Conservation (phyloP, 768 basidiomycete genomes). For the Lentinula edodes region DNA sequence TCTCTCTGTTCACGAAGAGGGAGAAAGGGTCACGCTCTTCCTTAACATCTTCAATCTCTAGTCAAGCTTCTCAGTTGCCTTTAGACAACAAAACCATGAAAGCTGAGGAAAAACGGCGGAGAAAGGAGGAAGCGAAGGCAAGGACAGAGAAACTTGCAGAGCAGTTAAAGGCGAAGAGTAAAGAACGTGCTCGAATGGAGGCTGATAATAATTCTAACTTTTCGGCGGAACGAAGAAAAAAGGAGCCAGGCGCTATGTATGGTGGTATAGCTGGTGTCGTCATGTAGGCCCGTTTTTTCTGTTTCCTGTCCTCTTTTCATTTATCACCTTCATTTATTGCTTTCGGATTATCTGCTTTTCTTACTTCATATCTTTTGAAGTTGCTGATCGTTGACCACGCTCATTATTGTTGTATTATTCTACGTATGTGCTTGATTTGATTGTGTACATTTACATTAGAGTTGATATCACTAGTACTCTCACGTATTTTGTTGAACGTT, state of each 20-base stretch:
- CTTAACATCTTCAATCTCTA: conserved; percentile 10
- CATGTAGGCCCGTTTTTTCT: conserved; percentile 20
- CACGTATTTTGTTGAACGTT: too few species aligned
- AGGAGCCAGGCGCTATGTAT: conserved; percentile 15
- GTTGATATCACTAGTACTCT: too few species aligned
- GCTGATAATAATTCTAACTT: conserved; percentile 24
- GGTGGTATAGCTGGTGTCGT: conserved; percentile 16
- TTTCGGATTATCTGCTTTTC: neutral
- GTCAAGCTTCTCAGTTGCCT: conserved; percentile 16
- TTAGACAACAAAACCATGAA: conserved; percentile 38
- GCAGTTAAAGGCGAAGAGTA: conserved; percentile 33
- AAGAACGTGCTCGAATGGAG: conserved; percentile 22
- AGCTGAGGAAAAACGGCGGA: conserved; percentile 35
- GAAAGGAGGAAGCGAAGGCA: conserved; percentile 32
- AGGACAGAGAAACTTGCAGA: conserved; percentile 37
- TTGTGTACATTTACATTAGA: too few species aligned
- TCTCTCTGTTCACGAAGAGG: conserved; percentile 20
- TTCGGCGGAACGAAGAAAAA: conserved; percentile 18
- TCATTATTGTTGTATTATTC: conserved; percentile 3
- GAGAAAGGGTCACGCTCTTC: conserved; percentile 8
- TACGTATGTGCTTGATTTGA: neutral
- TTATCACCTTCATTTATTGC: conserved; percentile 4
- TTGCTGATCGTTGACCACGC: neutral
- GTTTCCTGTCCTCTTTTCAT: conserved; percentile 12
- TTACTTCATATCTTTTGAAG: neutral